phyloP scores from a whole-genome alignment of 73 alveolate species.

The Paramecium bursaria region DNA sequence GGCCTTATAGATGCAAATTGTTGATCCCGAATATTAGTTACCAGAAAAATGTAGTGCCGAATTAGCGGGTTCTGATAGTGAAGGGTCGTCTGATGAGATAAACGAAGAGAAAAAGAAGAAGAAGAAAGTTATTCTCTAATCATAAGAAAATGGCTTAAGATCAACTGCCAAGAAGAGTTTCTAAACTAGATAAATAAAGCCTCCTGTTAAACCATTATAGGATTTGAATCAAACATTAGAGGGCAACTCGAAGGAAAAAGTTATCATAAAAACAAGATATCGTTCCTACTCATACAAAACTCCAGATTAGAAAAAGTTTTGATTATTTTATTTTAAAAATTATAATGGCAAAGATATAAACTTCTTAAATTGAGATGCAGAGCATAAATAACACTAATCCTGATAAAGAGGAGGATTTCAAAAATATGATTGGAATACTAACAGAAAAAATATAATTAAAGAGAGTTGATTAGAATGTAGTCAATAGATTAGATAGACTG shows the following conservation, averaged over 20 bases:
- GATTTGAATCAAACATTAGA: constrained; percentile 3
- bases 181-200: neutral
- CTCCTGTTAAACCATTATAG: neutral
- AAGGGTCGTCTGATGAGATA: neutral
- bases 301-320: no score
- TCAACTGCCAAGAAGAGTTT: neutral
- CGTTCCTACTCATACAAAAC: no score
- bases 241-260: neutral
- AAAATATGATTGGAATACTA: constrained; percentile 33
- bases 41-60: neutral
- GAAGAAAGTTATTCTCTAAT: neutral
- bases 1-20: neutral
- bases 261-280: no score
- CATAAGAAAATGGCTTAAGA: neutral
- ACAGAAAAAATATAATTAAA: constrained; percentile 19
- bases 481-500: constrained; percentile 35
- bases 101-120: neutral
- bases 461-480: constrained; percentile 5
- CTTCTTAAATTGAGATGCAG: constrained; percentile 42
- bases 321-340: neutral
- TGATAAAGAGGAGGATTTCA: constrained; percentile 53
- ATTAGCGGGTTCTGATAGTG: neutral
- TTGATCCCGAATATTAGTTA: no score
- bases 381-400: constrained; percentile 27
- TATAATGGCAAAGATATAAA: neutral